phyloP scores from a whole-genome alignment of 78 protist species.

The Dictyostelium intermedium region DNA sequence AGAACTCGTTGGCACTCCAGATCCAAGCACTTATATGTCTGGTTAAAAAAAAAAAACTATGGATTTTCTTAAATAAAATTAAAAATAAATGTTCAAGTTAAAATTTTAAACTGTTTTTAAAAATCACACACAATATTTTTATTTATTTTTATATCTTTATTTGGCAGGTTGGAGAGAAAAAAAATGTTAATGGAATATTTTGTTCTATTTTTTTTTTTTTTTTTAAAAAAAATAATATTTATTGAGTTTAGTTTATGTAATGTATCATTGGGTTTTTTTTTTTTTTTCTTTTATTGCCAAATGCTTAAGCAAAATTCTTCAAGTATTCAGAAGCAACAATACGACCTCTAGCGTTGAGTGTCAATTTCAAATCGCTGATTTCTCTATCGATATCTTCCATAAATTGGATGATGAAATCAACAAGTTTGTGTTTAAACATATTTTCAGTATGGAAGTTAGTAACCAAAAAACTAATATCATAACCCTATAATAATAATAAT shows the following conservation, averaged over 20 bases:
- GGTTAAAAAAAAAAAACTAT: constrained; percentile 7
- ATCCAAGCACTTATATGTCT: constrained; percentile 39
- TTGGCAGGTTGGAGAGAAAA: no score
- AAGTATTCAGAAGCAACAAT: constrained; percentile 92
- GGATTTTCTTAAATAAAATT: background rate
- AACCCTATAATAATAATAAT: constrained; percentile 85
- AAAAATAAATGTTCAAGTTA: background rate
- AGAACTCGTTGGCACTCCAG: constrained; percentile 91
- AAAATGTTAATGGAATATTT: background rate
- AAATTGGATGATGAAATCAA: constrained; percentile 98
- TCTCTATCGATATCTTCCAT: constrained; percentile 98
- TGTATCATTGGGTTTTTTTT: background rate
- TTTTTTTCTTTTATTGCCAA: background rate
- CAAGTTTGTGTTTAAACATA: constrained; percentile 96
- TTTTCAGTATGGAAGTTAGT: constrained; percentile 97
- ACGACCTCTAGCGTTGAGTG: constrained; percentile 94
- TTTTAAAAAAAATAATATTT: background rate
- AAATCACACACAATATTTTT: no score
- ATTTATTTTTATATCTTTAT: background rate
- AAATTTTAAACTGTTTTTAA: background rate
- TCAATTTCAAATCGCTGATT: constrained; percentile 92
- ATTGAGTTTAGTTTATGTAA: background rate
- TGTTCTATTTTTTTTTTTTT: background rate
- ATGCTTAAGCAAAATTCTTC: constrained; percentile 66
- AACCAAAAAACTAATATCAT: constrained; percentile 97